These are phyloP conservation scores for Zygotorulaspora chibaensis DNA, from an alignment of 805 yeast species.

Conservation along the genomic window DNA sequence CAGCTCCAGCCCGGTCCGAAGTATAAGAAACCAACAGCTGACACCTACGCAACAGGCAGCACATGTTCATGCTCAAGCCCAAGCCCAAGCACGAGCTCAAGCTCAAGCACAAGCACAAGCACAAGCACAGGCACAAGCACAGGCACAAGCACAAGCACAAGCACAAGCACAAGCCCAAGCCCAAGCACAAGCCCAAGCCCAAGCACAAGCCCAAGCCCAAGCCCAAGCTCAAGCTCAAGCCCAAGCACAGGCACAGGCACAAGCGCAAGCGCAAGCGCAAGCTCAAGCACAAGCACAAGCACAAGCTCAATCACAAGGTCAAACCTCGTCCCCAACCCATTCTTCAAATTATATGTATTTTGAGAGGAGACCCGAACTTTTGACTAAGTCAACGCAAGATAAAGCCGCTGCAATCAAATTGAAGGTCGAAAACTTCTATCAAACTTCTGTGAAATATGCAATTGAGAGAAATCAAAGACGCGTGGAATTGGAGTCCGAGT, in stretches of 20 bases:
- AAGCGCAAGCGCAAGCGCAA: constrained; percentile 27
- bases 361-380: constrained; percentile 75
- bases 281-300: constrained; percentile 23
- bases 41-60: background rate
- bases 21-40: constrained; percentile 19
- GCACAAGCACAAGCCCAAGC: constrained; percentile 22
- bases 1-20: constrained; percentile 23
- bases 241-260: constrained; percentile 23
- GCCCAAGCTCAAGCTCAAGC: constrained; percentile 21
- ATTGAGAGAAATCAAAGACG: constrained; percentile 94
- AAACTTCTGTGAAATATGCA: constrained; percentile 82
- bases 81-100: constrained; percentile 7
- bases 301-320: constrained; percentile 18
- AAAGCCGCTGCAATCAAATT: constrained; percentile 79
- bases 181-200: constrained; percentile 26
- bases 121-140: constrained; percentile 34
- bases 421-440: constrained; percentile 78
- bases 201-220: constrained; percentile 28
- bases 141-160: constrained; percentile 31
- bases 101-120: constrained; percentile 34
- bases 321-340: constrained; percentile 7
- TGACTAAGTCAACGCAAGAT: constrained; percentile 73
- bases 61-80: constrained; percentile 16
- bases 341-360: constrained; percentile 56
- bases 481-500: constrained; percentile 70